Evolutionary conservation across 345 rosid genomes (phyloP).

Genomic region (Pseudoturritis turrita): DNA sequence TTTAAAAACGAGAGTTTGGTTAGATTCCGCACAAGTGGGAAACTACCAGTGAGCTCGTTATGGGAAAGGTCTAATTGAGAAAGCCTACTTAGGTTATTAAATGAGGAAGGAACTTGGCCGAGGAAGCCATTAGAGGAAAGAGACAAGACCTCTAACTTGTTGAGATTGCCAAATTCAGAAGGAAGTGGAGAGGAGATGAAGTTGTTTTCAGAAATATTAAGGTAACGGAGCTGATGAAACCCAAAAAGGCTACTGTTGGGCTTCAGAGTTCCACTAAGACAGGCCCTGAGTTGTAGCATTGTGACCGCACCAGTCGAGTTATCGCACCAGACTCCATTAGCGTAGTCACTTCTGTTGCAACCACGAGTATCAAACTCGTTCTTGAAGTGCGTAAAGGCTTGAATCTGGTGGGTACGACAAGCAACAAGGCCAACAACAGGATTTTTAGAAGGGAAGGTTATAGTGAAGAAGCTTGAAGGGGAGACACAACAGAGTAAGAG

Average conservation of each 20-base stretch:
- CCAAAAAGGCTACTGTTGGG: slow-evolving; percentile 7
- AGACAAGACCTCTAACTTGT: background rate
- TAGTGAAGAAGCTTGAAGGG: background rate
- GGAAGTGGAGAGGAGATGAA: background rate
- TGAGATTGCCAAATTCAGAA: background rate
- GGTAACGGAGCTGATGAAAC: background rate
- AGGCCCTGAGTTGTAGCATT: background rate
- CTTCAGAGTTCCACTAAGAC: slow-evolving; percentile 1
- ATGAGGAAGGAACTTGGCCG: slow-evolving; percentile 7
- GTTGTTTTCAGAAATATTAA: background rate
- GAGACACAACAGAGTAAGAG: background rate
- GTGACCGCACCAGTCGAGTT: slow-evolving; percentile 3
- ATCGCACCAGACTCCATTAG: slow-evolving; percentile 13
- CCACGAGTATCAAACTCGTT: slow-evolving; percentile 3
- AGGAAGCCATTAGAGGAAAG: background rate
- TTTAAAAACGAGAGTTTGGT: background rate
- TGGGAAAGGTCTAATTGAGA: background rate
- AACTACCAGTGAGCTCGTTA: background rate
- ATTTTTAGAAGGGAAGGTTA: no score
- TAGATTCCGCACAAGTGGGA: background rate
- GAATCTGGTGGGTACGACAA: slow-evolving; percentile 2
- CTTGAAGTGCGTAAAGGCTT: slow-evolving; percentile 8
- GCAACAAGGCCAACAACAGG: background rate
- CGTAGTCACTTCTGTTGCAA: background rate
- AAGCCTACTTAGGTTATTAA: background rate